These are phyloP conservation scores for Leccinum olivaceopallidum DNA, from an alignment of 768 basidiomycete species.

Conservation along the genomic window DNA sequence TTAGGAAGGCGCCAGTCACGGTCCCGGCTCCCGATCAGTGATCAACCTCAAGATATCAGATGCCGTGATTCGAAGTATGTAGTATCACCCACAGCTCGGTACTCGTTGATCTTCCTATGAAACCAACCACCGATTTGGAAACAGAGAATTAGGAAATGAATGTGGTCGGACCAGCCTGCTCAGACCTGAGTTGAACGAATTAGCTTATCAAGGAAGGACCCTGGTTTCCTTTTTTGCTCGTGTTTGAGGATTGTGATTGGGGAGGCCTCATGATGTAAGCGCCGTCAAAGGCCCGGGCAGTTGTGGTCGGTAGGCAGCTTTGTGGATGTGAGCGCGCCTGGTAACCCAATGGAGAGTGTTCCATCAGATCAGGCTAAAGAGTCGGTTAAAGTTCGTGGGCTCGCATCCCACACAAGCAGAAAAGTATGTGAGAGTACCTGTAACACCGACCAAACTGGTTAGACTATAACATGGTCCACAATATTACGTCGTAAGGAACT, in stretches of 20 bases:
- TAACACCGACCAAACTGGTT: not conserved
- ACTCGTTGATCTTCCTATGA: not conserved
- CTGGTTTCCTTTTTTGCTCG: not conserved
- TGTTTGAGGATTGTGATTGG: not conserved
- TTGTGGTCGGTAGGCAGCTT: not conserved
- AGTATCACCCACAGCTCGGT: too few species aligned
- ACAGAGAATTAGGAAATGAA: too few species aligned
- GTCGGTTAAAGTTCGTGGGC: not conserved
- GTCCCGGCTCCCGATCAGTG: not conserved
- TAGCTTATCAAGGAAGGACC: not conserved
- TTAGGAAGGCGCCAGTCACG: not conserved
- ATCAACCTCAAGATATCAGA: not conserved
- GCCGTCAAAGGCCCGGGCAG: not conserved
- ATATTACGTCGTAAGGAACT: not conserved
- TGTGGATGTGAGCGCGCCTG: not conserved
- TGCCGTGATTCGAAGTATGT: not conserved
- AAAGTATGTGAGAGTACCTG: too few species aligned
- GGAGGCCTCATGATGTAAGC: not conserved
- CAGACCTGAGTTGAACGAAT: not conserved
- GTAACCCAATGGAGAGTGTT: not conserved
- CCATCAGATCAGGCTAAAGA: not conserved
- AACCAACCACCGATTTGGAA: not conserved
- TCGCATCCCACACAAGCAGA: not conserved
- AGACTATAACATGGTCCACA: not conserved
- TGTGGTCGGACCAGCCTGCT: too few species aligned